These are phyloP conservation scores for Paramyrothecium sp. DNA, from an alignment of 2,329 filamentous ascomycete species.

Conservation along the genomic window DNA sequence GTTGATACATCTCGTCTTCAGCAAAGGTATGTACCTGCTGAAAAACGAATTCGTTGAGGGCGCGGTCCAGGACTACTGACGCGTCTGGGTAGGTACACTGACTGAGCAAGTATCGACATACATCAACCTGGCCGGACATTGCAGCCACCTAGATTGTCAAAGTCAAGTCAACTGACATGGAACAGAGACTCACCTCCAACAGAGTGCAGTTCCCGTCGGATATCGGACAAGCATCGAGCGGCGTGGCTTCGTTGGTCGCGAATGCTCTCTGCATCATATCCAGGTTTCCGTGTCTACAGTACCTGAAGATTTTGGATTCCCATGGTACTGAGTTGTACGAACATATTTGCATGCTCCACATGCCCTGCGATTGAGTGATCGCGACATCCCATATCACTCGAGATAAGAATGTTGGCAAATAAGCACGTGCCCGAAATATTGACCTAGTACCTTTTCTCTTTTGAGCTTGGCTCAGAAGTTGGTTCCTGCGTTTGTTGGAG, in stretches of 20 bases:
- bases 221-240: neutral
- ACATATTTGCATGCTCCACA: neutral
- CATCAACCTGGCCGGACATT: neutral
- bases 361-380: neutral
- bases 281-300: neutral
- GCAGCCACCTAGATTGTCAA: neutral
- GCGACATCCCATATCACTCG: neutral
- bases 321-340: neutral
- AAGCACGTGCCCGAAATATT: neutral
- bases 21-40: neutral
- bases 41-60: neutral
- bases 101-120: neutral
- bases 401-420: neutral
- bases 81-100: neutral
- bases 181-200: neutral
- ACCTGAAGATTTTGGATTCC: neutral
- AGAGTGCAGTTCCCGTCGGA: neutral
- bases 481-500: neutral
- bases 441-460: neutral
- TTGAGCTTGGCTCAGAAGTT: neutral
- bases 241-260: neutral
- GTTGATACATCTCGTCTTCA: neutral
- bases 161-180: too few relatives aligned
- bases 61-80: neutral
- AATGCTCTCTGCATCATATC: neutral